phyloP scores from a whole-genome alignment of 768 basidiomycete species.

The Trametes cubensis region DNA sequence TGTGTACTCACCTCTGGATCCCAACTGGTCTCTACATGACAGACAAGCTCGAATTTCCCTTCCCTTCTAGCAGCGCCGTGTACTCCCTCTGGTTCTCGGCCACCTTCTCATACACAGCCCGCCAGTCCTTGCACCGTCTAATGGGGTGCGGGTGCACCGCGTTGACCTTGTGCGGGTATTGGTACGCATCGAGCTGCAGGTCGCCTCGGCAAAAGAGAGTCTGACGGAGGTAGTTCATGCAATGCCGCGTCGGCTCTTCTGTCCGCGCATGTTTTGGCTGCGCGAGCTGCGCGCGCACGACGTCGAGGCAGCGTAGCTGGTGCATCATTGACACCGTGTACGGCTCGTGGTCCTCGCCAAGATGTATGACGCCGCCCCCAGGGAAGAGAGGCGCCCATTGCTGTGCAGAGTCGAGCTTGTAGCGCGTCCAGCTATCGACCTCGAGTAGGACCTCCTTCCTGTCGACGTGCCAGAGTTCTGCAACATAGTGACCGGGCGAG shows the following conservation, averaged over 20 bases:
- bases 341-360: constrained; percentile 30
- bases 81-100: constrained; percentile 23
- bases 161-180: constrained; percentile 15
- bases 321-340: constrained; percentile 44
- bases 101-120: constrained; percentile 27
- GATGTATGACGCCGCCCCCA: constrained; percentile 30
- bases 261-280: constrained; percentile 1
- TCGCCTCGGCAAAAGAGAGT: constrained; percentile 41
- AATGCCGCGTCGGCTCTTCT: constrained; percentile 33
- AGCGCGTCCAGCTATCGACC: constrained; percentile 19
- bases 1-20: background rate
- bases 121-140: constrained; percentile 29
- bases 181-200: constrained; percentile 35
- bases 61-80: background rate
- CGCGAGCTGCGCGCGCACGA: constrained; percentile 21
- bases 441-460: constrained; percentile 15
- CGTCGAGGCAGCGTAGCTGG: constrained; percentile 34
- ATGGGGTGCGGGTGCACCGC: constrained; percentile 16
- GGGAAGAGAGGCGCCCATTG: constrained; percentile 34
- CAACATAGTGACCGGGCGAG: background rate
- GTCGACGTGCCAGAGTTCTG: constrained; percentile 15
- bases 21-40: background rate
- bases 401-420: constrained; percentile 15
- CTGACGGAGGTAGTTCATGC: constrained; percentile 45
- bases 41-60: background rate